Base-by-base conservation (phyloP, 768 basidiomycete species). In the Leccinum variicolor region DNA sequence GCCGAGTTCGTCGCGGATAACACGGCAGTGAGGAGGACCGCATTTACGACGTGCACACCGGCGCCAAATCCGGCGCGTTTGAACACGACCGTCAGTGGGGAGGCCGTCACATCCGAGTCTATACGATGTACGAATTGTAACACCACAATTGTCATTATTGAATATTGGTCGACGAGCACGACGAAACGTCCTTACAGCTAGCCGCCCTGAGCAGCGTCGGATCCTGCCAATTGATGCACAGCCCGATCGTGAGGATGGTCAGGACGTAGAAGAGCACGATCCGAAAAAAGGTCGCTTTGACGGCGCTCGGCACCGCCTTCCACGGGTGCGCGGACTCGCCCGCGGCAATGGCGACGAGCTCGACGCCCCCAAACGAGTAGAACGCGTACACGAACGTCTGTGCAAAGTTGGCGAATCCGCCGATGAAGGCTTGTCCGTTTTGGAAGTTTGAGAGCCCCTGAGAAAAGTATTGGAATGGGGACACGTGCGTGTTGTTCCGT, bases 261-360 rank as follows among this genome's bases (percentile, higher is more conserved):
- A 85, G 75, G 59, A 87, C 71, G 63, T 86, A 89, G 66, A 89
- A 86, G 21, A 89, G 63, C 41, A 83, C 69, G 59, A 87, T 84
- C 34, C 85, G 79, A 74, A 84, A 76, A 72, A 88, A 87, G 0
- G 86, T 87, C 36, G 82, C 82, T 63, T 84, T 86, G 69, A 87
- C 80, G 1, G 88, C 87, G 0, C 76, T 73, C 3, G 86, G 86
- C 28, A 89, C 81, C 1, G 83, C 71, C 67, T 83, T 83, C 71
- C 84, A 77, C 1, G 87, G 87, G 62, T 78, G 79, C 48, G 77
- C 78, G 6, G 83, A 83, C 73, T 89, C 88, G 33, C 86, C 85
- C 10, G 87, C 87, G n/a, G 87, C 87, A 31, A 90, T 70, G 3
- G 85, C 82, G 43, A 89, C 86, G 10, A 90, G 78, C 62, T 88